These are phyloP conservation scores for Debaryomycetaceae sp. DNA, from an alignment of 1,139 yeast species.

Conservation along the genomic window DNA sequence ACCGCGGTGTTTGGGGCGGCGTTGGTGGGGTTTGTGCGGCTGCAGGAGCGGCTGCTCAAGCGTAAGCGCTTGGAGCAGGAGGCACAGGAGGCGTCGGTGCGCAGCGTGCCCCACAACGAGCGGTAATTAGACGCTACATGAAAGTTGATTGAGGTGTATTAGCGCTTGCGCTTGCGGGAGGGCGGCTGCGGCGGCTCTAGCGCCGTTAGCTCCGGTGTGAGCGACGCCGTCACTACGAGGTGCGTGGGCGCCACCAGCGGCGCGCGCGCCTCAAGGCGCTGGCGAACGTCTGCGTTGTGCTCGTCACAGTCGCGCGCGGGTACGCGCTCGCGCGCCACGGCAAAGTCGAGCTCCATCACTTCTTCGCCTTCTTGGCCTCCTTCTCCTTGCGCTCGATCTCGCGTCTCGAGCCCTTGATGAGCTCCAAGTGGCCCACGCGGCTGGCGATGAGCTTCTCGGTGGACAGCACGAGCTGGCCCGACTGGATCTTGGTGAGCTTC, in stretches of 20 bases:
- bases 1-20: constrained; percentile 54
- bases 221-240: too few relatives aligned
- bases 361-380: constrained; percentile 15
- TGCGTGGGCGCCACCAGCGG: too few relatives aligned
- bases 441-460: constrained; percentile 86
- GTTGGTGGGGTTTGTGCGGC: constrained; percentile 49
- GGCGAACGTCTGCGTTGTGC: too few relatives aligned
- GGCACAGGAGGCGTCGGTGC: constrained; percentile 53
- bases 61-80: constrained; percentile 57
- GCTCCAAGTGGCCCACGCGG: constrained; percentile 92
- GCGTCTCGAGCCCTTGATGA: constrained; percentile 89
- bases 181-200: too few relatives aligned
- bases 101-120: constrained; percentile 48
- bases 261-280: too few relatives aligned
- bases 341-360: not conserved
- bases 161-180: too few relatives aligned
- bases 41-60: constrained; percentile 46
- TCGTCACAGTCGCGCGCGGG: too few relatives aligned
- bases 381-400: constrained; percentile 59
- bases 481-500: constrained; percentile 58
- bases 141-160: too few relatives aligned
- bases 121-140: too few relatives aligned
- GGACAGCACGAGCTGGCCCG: constrained; percentile 59
- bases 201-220: too few relatives aligned
- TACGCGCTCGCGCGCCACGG: too few relatives aligned